Base-by-base conservation (phyloP, 352 stramenopile species). In the Phytophthora crassamura region DNA sequence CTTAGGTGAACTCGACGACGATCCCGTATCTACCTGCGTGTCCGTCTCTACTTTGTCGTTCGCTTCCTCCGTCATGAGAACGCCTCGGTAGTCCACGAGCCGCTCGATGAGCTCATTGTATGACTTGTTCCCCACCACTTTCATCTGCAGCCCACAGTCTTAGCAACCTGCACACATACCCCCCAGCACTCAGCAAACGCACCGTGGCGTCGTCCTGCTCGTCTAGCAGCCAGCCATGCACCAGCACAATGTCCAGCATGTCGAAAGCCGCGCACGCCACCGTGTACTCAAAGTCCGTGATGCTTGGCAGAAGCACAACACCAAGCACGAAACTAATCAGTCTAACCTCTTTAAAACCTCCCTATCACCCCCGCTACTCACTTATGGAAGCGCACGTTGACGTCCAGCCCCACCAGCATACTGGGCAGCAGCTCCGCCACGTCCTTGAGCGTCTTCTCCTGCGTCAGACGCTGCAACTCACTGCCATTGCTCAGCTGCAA, bases 71-170 rank as follows among this genome's bases (percentile, higher is more conserved):
- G 72, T 93, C 80, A 87, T 81, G 35, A 82, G 77, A 43, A 94
- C 71, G 22, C 74, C 84, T 22, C 86, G 86, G 55, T 92, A 94
- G 63, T 98, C 77, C 36, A 99, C 94, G 5, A 99, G 73, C 3
- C 84, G 81, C 67, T 99, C 96, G 43, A 99, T 90, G 25, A 99
- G 78, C 58, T 99, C 93, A 80, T 99, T 99, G 82, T 99, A 99
- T 42, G 91, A 98, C 65, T 97, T 97, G 56, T 88, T 86, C 33
- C 85, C 82, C 51, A 99, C 76, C 5, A 98, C 80, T 25, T 75
- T 66, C 56, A 85, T 65, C 82, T 90, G 48, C 4, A 59, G 16
- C 22, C 15, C 65, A 43, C 6, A 47, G 57, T 20, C 3, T 28
- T 35, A 32, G 39, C 16, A 53, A 25, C 2, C 2, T 28, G 5